Evolutionary conservation across 2,329 filamentous ascomycete genomes (phyloP), one percentile per base, ranked within the genome.

Genomic region (Aspergillus aculeatus): DNA sequence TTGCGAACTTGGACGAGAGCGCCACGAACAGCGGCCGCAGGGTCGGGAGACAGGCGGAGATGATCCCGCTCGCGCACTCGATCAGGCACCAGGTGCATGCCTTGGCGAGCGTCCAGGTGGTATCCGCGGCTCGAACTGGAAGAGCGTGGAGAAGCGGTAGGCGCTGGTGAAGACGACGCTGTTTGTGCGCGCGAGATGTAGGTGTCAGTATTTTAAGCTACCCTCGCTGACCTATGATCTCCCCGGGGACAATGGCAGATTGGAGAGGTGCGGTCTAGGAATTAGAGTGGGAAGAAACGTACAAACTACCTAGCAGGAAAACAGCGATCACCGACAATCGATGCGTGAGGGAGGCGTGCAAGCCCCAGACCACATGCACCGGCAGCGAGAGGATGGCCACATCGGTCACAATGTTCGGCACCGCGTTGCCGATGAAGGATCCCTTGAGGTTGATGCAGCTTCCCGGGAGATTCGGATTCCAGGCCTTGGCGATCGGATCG

Each of bases 361-460:
- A 12, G 0, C 32, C 32, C 32, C 32, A 35, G 32, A 35, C 32
- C 1, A 16, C 32, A 1, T 59, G 64, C 2, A 69, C 67, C 1
- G 71, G 71, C 5, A 73, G 54, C 9, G 62, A 48, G 16, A 74
- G 38, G 29, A 73, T 69, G 10, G 59, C 55, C 7, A 72, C 53
- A 51, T 73, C 68, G 2, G 62, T 69, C 6, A 66, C n/a, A 12
- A 71, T 62, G 44, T 72, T 72, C 26, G 80, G 77, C 0, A 77
- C 73, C 1, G 78, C 81, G 57, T 83, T 83, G 49, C 78, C 76
- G 32, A 83, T 80, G 75, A 83, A 84, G 0, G 79, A 80, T 5
- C 71, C 80, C 48, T 82, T 78, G 24, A 82, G 77, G 66, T 82
- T 73, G 64, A 83, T 80, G 63, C 82, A 84, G 3, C 66, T 66